Base-by-base conservation (phyloP, 1,284 basidiomycete species). In the Naganishia sp. region DNA sequence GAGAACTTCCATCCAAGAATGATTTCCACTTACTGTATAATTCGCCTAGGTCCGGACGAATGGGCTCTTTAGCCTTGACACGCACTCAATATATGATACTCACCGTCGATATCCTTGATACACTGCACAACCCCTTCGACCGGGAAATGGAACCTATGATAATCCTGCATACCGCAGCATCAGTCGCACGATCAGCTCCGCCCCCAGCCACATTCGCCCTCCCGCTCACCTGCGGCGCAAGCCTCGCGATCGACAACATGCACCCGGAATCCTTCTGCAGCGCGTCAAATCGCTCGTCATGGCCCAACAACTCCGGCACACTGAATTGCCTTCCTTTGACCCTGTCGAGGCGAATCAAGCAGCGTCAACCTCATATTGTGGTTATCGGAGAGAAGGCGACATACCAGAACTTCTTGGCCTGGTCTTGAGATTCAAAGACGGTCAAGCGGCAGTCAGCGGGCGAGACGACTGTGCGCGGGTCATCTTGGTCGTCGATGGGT, bases 111-210 rank as follows among this genome's bases (percentile, higher is more conserved):
- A 55, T 77, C 75, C 50, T 77, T 78, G 5, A 89, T 80, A 64
- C 84, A 79, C 3, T 78, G 81, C 3, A 83, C 77, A n/a, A 80
- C 82, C 23, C 84, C 88, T 63, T 88, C 86, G 31, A 88, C 82
- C 1, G 90, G 90, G 33, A 85, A 85, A 73, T 93, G 91, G 83
- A 90, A 93, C 25, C 90, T 86, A 74, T 92, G 90, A 72, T 92
- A 93, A 75, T 93, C 91, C 44, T 87, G 13, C 33, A 11, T 11
- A 13, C 28, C 23, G 15, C 46, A 10, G 21, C 63, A 25, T 48
- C 42, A 64, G 23, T 15, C n/a, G 18, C 9, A 25, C 21, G 18
- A 15, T 46, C 7, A 39, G 36, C 36, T 39, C 36, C 13, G 2
- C 4, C 36, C 7, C 36, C 16, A n/a, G 6, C 31, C 21, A 2